Evolutionary conservation across 352 stramenopile genomes (phyloP).

Genomic region (Globisporangium perplexum): DNA sequence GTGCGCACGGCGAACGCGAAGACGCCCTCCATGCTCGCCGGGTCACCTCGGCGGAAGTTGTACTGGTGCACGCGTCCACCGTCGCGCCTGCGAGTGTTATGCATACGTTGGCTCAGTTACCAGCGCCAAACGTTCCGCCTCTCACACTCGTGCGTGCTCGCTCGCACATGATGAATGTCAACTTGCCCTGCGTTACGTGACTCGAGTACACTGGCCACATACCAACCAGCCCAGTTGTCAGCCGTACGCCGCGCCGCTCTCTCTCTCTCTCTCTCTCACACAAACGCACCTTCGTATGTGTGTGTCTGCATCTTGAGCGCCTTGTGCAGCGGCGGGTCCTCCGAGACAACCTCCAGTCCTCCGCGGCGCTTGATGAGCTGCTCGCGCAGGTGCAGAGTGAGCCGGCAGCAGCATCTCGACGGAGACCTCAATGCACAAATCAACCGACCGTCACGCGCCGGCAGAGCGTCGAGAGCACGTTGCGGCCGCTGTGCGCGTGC

Average conservation of each 20-base stretch:
- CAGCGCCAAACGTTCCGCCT: too few species aligned
- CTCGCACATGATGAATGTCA: slow-evolving; percentile 57
- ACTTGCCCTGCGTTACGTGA: slow-evolving; percentile 46
- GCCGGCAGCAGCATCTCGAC: neutral
- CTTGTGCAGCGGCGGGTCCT: slow-evolving; percentile 44
- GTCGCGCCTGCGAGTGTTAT: slow-evolving; percentile 28
- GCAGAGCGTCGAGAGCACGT: slow-evolving; percentile 32
- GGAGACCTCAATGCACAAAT: neutral
- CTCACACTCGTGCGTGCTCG: neutral
- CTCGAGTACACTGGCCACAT: slow-evolving; percentile 51
- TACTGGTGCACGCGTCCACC: slow-evolving; percentile 46
- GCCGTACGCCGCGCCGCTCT: too few species aligned
- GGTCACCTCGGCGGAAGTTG: slow-evolving; percentile 47
- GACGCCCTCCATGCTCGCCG: slow-evolving; percentile 31
- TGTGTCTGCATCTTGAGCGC: slow-evolving; percentile 42
- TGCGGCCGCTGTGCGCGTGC: slow-evolving; percentile 42
- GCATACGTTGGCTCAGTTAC: neutral
- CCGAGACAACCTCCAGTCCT: slow-evolving; percentile 45
- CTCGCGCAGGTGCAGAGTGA: neutral
- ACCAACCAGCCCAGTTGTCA: neutral
- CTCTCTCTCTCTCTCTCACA: neutral
- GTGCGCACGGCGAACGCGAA: slow-evolving; percentile 43
- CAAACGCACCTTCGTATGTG: slow-evolving; percentile 28
- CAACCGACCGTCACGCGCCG: slow-evolving; percentile 24
- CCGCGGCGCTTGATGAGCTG: slow-evolving; percentile 45